A percentile compares a stretch with the other conserved stretches of the same genome.
Evolutionary conservation across 352 stramenopile genomes (phyloP).

Genomic region (Pythium dissimile): DNA sequence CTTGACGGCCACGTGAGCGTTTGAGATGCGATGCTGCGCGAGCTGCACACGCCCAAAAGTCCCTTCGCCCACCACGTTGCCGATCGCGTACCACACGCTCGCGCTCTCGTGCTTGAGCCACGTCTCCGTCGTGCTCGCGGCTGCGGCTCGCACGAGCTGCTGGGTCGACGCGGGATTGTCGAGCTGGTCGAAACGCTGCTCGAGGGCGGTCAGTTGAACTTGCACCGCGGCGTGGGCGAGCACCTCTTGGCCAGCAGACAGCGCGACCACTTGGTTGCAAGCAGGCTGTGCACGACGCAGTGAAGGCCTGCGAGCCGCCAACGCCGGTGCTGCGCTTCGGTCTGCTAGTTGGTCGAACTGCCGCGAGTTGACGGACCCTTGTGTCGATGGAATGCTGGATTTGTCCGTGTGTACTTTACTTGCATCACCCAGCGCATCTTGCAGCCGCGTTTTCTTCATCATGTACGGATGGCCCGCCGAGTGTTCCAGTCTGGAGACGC

Average conservation of each 20-base stretch:
- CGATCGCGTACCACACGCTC: conserved; percentile 38
- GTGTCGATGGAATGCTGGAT: not conserved
- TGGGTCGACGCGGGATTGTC: not conserved
- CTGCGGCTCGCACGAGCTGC: not conserved
- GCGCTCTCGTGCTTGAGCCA: conserved; percentile 14
- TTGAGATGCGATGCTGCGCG: conserved; percentile 41
- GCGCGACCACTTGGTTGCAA: not conserved
- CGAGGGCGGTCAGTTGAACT: not conserved
- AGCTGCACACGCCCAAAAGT: conserved; percentile 52
- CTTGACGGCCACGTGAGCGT: conserved; percentile 53
- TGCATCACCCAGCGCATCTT: conserved; percentile 17
- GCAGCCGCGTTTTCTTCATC: conserved; percentile 19
- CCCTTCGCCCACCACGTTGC: conserved; percentile 43
- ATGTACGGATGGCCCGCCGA: not conserved
- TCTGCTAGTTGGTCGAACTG: not conserved
- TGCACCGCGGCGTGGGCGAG: not conserved
- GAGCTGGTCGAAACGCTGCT: not conserved
- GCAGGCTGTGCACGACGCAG: not conserved
- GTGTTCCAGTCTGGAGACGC: not conserved
- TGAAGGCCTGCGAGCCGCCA: not conserved
- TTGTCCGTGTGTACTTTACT: too few relatives aligned
- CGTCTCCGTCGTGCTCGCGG: not conserved
- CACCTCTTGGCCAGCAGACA: not conserved
- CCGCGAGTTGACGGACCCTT: not conserved
- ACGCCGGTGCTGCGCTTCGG: not conserved